Evolutionary conservation across 2,329 filamentous ascomycete genomes (phyloP).

Genomic region (Aureobasidium sp.): DNA sequence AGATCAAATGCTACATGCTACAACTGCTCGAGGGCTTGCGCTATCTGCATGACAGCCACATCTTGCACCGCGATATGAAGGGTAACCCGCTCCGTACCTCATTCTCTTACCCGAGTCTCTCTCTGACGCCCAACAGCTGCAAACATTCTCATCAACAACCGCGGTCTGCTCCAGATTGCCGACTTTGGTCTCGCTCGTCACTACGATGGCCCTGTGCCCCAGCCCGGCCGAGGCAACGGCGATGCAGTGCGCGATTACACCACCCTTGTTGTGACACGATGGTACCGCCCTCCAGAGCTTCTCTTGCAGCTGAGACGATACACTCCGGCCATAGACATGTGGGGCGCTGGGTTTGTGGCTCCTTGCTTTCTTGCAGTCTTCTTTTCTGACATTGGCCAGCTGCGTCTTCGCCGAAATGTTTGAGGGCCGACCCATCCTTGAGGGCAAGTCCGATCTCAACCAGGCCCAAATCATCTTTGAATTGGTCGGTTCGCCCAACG

Average conservation of each 20-base stretch:
- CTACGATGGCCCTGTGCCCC: conserved; percentile 78
- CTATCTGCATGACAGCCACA: conserved; percentile 60
- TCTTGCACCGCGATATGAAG: conserved; percentile 97
- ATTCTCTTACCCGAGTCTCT: conserved; percentile 14
- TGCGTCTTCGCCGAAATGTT: conserved; percentile 99
- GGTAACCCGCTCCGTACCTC: background rate
- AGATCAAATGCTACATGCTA: conserved; percentile 97
- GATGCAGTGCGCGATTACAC: conserved; percentile 88
- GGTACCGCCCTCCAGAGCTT: conserved; percentile 93
- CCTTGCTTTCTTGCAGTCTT: background rate
- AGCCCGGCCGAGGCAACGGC: conserved; percentile 70
- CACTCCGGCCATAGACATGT: conserved; percentile 96
- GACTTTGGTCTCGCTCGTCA: conserved; percentile 93
- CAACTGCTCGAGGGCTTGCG: conserved; percentile 83
- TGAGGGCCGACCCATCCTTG: conserved; percentile 82
- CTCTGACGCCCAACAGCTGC: conserved; percentile 49
- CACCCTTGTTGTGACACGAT: conserved; percentile 90
- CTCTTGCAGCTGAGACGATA: conserved; percentile 82
- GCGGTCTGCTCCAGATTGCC: conserved; percentile 87
- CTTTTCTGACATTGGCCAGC: conserved; percentile 39
- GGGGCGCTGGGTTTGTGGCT: conserved; percentile 78
- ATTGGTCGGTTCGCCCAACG: conserved; percentile 80
- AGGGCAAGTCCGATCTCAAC: conserved; percentile 80
- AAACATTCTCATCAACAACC: conserved; percentile 92
- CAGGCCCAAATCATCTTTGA: conserved; percentile 93